These are phyloP conservation scores for Glycyrrhiza uralensis DNA, from an alignment of 306 rosid genomes.

Conservation along the genomic window DNA sequence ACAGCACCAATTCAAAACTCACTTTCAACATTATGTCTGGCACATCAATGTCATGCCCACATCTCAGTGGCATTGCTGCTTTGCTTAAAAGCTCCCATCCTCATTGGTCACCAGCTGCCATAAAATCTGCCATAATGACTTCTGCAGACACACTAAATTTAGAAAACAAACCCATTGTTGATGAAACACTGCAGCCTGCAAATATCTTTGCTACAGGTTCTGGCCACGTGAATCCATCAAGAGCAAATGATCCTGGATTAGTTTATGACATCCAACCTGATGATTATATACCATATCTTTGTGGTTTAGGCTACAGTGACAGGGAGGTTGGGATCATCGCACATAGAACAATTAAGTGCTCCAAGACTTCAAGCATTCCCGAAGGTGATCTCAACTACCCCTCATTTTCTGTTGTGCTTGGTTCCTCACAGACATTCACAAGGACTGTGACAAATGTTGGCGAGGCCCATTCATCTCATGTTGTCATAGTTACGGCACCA, in stretches of 20 bases:
- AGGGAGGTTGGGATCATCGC: slow-evolving; percentile 46
- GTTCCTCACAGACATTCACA: slow-evolving; percentile 55
- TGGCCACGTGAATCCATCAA: slow-evolving; percentile 75
- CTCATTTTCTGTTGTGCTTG: slow-evolving; percentile 54
- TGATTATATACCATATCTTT: slow-evolving; percentile 67
- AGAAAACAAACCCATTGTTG: slow-evolving; percentile 38
- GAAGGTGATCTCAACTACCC: slow-evolving; percentile 81
- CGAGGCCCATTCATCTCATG: slow-evolving; percentile 44
- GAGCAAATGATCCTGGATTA: slow-evolving; percentile 67
- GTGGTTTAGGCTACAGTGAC: slow-evolving; percentile 61
- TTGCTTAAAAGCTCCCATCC: slow-evolving; percentile 77
- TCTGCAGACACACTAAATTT: slow-evolving; percentile 40
- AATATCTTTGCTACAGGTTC: slow-evolving; percentile 65
- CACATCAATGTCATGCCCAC: slow-evolving; percentile 84
- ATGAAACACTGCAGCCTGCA: slow-evolving; percentile 53
- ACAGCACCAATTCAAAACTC: slow-evolving; percentile 37
- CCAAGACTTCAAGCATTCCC: slow-evolving; percentile 49
- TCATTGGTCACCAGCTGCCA: slow-evolving; percentile 74
- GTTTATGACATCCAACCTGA: slow-evolving; percentile 62
- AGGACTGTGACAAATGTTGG: slow-evolving; percentile 82
- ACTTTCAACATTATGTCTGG: slow-evolving; percentile 66
- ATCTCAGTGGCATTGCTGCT: slow-evolving; percentile 79
- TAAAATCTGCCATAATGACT: slow-evolving; percentile 79
- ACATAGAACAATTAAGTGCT: slow-evolving; percentile 43
- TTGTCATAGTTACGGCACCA: slow-evolving; percentile 41